Base-by-base conservation (phyloP, 2,329 filamentous ascomycete genomes). In the Aspergillus amoenus region DNA sequence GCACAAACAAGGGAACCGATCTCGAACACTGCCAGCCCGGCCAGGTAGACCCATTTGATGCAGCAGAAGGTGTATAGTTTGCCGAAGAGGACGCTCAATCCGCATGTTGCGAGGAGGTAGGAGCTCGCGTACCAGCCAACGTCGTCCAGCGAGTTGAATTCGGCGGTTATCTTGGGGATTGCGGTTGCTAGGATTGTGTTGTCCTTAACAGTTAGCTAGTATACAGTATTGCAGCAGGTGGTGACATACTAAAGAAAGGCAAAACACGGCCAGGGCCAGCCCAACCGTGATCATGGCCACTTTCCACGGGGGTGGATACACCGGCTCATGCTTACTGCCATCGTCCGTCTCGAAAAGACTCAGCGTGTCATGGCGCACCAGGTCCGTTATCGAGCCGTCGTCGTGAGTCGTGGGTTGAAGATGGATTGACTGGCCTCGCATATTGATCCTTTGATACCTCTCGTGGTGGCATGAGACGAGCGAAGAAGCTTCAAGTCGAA, bases 201-300 rank as follows among this genome's bases (percentile, higher is more conserved):
- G 34, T 37, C 34, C 34, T 37, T 4, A 30, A 11, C 9, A 30
- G 27, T 30, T 30, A 30, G 27, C 9, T 11, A 27, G 9, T 30
- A 11, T 27, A 8, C 2, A 11, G 27, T 30, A 30, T 30, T 30
- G 9, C 27, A 30, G 9, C 27, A 30, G 27, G 3, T 30, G 9
- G 8, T 24, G 27, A 3, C 27, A 30, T 30, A 30, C 27, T 30
- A 30, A 30, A 3, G 27, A 30, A 9, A 54, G 41, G 22, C 52
- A 49, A 13, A 55, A 55, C 12, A 48, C 44, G 13, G 52, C 44
- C 3, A 55, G 52, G n/a, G 44, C 48, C 21, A 55, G n/a, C 37
- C 52, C 52, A 17, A 55, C 32, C 3, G 45, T 55, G 15, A 49
- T 55, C 15, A 55, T 22, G 34, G 18, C 18, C 15, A 55, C 37